Percentiles rank a stretch among this genome's conserved stretches.
phyloP scores from a whole-genome alignment of 352 stramenopile genomes.

The Pythium rhizo-oryzae region DNA sequence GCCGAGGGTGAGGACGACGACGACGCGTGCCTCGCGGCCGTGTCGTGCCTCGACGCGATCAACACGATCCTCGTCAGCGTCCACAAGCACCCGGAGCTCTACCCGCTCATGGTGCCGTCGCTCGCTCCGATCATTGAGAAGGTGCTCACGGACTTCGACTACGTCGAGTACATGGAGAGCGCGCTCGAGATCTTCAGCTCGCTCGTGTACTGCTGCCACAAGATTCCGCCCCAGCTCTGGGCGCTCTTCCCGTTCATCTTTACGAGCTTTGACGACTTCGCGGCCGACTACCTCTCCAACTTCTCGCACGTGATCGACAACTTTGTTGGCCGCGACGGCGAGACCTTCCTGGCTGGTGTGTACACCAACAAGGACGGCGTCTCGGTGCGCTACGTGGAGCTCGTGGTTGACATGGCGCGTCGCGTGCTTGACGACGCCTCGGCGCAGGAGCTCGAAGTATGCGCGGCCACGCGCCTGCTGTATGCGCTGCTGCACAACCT shows the following conservation, averaged over 20 bases:
- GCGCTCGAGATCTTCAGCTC: slow-evolving; percentile 96
- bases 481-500: slow-evolving; percentile 87
- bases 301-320: slow-evolving; percentile 97
- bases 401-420: slow-evolving; percentile 83
- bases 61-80: slow-evolving; percentile 88
- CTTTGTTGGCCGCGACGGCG: slow-evolving; percentile 90
- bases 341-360: slow-evolving; percentile 64
- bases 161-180: slow-evolving; percentile 97
- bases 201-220: slow-evolving; percentile 94
- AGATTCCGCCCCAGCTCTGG: slow-evolving; percentile 94
- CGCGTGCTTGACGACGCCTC: slow-evolving; percentile 64
- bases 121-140: slow-evolving; percentile 95
- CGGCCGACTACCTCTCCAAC: slow-evolving; percentile 96
- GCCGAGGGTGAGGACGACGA: slow-evolving; percentile 93
- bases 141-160: slow-evolving; percentile 96
- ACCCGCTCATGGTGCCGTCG: slow-evolving; percentile 91
- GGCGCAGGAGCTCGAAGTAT: slow-evolving; percentile 74
- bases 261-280: slow-evolving; percentile 94
- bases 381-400: slow-evolving; percentile 70
- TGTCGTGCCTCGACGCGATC: slow-evolving; percentile 86
- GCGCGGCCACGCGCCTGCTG: slow-evolving; percentile 68
- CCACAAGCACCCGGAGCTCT: slow-evolving; percentile 81
- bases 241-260: slow-evolving; percentile 97
- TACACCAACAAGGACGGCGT: slow-evolving; percentile 45
- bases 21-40: slow-evolving; percentile 96